Conservation (phyloP, 1,139 yeast species). For the Neolecta irregularis region DNA sequence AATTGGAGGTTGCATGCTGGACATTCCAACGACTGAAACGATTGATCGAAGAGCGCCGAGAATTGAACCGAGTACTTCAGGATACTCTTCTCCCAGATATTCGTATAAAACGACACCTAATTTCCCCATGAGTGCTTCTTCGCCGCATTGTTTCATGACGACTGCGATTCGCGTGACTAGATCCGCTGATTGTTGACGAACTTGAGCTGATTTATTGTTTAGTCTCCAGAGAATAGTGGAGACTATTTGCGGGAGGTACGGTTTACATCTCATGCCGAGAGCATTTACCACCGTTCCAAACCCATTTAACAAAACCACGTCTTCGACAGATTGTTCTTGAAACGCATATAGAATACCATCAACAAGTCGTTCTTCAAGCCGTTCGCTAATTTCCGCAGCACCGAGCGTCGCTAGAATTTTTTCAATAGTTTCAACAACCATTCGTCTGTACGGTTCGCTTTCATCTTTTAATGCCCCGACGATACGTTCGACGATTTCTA, state of each 20-base stretch:
- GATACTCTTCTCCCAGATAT: constrained; percentile 86
- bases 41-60: constrained; percentile 51
- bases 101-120: constrained; percentile 71
- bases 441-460: constrained; percentile 59
- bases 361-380: constrained; percentile 51
- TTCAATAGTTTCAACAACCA: constrained; percentile 62
- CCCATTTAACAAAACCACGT: constrained; percentile 42
- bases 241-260: constrained; percentile 60
- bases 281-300: constrained; percentile 54
- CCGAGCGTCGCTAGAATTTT: constrained; percentile 34
- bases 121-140: constrained; percentile 46
- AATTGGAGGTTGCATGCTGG: constrained; percentile 63
- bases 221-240: constrained; percentile 61
- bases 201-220: constrained; percentile 55
- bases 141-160: constrained; percentile 51
- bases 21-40: constrained; percentile 37
- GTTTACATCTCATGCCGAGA: constrained; percentile 52
- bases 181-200: constrained; percentile 79
- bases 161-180: constrained; percentile 53
- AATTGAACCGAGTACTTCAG: constrained; percentile 82
- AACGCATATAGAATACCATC: constrained; percentile 78
- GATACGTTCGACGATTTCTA: constrained; percentile 43
- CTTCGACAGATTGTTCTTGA: constrained; percentile 55
- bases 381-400: constrained; percentile 37
- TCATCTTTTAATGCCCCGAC: constrained; percentile 58